Evolutionary conservation across 169 alveolate species (phyloP).

Genomic region (Cryptosporidium viatorum): DNA sequence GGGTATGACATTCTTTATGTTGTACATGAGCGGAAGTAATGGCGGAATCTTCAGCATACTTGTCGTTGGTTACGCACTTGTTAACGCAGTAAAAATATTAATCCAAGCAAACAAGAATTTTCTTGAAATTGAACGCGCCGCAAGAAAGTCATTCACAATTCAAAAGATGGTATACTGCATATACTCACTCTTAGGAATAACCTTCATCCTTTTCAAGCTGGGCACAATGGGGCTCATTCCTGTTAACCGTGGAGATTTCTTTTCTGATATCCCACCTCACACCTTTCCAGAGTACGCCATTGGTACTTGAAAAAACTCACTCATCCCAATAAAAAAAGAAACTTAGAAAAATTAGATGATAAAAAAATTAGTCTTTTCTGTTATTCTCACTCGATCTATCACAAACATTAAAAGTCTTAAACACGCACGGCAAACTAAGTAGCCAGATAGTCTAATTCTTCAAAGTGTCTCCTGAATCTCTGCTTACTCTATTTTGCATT

Average conservation of each 20-base stretch:
- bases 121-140: background rate
- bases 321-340: background rate
- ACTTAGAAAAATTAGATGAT: background rate
- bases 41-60: slow-evolving; percentile 41
- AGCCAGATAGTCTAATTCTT: background rate
- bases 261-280: background rate
- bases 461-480: background rate
- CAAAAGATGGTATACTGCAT: background rate
- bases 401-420: background rate
- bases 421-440: background rate
- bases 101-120: slow-evolving; percentile 2
- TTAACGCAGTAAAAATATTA: slow-evolving; percentile 8
- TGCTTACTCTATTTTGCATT: background rate
- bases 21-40: slow-evolving; percentile 15
- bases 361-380: background rate
- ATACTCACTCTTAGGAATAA: slow-evolving; percentile 15
- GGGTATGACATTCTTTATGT: slow-evolving; percentile 40
- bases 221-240: slow-evolving; percentile 39
- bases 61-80: slow-evolving; percentile 4
- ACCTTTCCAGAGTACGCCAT: background rate
- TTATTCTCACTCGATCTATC: background rate
- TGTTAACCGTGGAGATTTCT: slow-evolving; percentile 20
- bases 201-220: background rate
- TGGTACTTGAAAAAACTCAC: background rate
- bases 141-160: background rate